These are phyloP conservation scores for Solanum sparsipilum DNA, from an alignment of 257 asterid species.

Conservation along the genomic window DNA sequence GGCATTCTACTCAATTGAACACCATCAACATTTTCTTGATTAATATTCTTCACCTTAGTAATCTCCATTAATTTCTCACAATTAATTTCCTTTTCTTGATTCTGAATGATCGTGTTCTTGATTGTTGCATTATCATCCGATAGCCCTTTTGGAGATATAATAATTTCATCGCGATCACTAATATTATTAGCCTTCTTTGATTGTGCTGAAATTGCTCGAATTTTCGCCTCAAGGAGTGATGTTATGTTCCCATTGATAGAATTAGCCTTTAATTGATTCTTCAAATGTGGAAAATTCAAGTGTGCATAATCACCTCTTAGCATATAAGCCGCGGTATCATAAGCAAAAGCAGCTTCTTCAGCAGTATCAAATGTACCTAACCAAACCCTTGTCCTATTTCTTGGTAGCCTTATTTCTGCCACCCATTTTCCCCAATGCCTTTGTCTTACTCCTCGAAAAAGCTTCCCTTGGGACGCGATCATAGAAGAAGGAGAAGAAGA, in stretches of 20 bases:
- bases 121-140: background rate
- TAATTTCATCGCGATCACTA: background rate
- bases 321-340: constrained; percentile 50
- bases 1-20: constrained; percentile 76
- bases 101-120: background rate
- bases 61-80: constrained; percentile 6
- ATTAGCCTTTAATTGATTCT: constrained; percentile 30
- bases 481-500: background rate
- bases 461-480: constrained; percentile 23
- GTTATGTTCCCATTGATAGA: constrained; percentile 24
- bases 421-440: constrained; percentile 72
- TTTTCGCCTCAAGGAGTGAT: constrained; percentile 41
- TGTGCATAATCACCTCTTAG: constrained; percentile 51
- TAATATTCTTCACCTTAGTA: constrained; percentile 16
- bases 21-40: constrained; percentile 24
- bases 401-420: constrained; percentile 44
- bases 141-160: background rate
- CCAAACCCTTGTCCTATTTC: constrained; percentile 51
- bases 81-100: background rate
- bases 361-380: constrained; percentile 56
- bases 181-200: constrained; percentile 1
- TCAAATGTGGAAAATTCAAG: constrained; percentile 39
- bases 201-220: constrained; percentile 30
- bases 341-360: constrained; percentile 52
- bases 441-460: constrained; percentile 55